These are phyloP conservation scores for Dioscorea cayenensis DNA, from an alignment of 116 monocot species.

Conservation along the genomic window DNA sequence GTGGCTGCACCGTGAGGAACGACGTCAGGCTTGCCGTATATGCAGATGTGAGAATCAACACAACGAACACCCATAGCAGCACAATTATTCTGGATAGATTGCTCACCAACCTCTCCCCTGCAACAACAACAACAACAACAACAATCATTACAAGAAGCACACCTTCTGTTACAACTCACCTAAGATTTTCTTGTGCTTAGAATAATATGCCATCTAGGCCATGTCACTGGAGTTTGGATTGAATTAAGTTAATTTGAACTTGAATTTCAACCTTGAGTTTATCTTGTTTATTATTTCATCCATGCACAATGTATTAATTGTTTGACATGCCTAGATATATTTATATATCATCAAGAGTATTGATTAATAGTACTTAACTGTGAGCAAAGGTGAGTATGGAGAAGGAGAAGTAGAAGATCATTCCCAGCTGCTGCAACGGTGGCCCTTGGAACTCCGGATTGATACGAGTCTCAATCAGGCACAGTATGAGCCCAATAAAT, in stretches of 20 bases:
- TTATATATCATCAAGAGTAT: not conserved
- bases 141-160: not conserved
- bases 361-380: slow-evolving; percentile 20
- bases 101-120: slow-evolving; percentile 21
- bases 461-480: slow-evolving; percentile 32
- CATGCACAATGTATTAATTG: too few species aligned
- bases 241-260: too few species aligned
- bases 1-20: slow-evolving; percentile 17
- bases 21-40: slow-evolving; percentile 31
- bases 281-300: too few species aligned
- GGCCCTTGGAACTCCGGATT: slow-evolving; percentile 32
- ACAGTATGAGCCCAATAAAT: slow-evolving; percentile 33
- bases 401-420: slow-evolving; percentile 40
- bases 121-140: too few species aligned
- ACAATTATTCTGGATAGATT: slow-evolving; percentile 25
- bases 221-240: too few species aligned
- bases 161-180: too few species aligned
- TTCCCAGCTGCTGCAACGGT: slow-evolving; percentile 16
- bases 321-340: too few species aligned
- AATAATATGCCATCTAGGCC: too few species aligned
- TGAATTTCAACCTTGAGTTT: too few species aligned
- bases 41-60: slow-evolving; percentile 28
- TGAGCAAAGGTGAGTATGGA: slow-evolving; percentile 27
- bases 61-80: slow-evolving; percentile 28
- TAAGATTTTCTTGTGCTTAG: too few species aligned